Percentiles rank a stretch among this genome's conserved stretches.
Evolutionary conservation across 345 rosid species (phyloP).

Genomic region (Viola odorata): DNA sequence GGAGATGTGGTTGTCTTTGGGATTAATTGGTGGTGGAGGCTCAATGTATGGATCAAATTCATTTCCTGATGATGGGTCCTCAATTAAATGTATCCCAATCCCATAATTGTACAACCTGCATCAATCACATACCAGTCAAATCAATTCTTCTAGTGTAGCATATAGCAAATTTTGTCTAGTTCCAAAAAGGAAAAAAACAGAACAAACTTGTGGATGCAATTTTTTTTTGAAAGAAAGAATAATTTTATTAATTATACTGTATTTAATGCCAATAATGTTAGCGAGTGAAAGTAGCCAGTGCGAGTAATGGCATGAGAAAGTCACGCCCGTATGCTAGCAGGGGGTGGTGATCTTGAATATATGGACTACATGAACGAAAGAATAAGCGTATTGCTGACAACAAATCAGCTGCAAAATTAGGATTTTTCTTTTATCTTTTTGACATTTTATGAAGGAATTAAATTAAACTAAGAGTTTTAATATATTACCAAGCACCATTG

Average conservation of each 20-base stretch:
- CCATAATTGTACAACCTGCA: constrained; percentile 54
- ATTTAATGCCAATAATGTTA: not conserved
- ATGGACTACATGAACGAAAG: not conserved
- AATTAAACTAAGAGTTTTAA: no score
- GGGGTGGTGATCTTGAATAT: no score
- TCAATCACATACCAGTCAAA: not conserved
- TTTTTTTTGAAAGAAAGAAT: no score
- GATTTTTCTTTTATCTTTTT: no score
- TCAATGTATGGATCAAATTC: constrained; percentile 33
- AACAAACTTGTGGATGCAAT: not conserved
- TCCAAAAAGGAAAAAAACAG: not conserved
- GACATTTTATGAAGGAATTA: no score
- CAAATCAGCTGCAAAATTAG: no score
- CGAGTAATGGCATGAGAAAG: no score
- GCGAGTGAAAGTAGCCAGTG: not conserved
- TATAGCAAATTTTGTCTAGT: no score
- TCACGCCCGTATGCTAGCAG: no score
- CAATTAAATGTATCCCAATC: constrained; percentile 55
- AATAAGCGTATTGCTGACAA: no score
- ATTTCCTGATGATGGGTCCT: constrained; percentile 35
- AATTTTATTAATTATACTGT: no score
- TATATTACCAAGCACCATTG: constrained; percentile 38
- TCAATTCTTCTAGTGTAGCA: no score
- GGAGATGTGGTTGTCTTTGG: constrained; percentile 56
- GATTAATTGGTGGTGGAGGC: constrained; percentile 39